Conservation (phyloP, 1,284 basidiomycete genomes). For the Fistulina hepatica region DNA sequence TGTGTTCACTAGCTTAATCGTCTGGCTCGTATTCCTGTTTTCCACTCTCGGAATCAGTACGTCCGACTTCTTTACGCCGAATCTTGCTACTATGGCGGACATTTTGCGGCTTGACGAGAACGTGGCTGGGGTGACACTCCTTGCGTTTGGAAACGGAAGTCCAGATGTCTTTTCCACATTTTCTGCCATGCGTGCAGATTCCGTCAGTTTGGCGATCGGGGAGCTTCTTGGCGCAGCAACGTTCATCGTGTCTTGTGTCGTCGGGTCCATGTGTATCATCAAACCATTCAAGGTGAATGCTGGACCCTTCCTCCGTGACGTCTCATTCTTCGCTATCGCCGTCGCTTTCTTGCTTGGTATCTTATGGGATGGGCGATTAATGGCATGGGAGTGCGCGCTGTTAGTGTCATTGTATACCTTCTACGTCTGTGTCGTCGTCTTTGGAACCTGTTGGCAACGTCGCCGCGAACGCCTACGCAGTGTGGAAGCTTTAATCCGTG, state of each 20-base stretch:
- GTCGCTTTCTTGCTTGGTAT: conserved; percentile 67
- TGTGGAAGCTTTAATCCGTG: conserved; percentile 42
- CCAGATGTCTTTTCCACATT: conserved; percentile 94
- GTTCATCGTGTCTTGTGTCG: conserved; percentile 93
- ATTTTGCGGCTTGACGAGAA: conserved; percentile 80
- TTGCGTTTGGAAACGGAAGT: conserved; percentile 90
- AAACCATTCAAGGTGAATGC: conserved; percentile 81
- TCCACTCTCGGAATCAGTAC: conserved; percentile 86
- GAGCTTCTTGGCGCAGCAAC: conserved; percentile 92
- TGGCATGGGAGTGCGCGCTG: conserved; percentile 59
- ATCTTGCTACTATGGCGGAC: conserved; percentile 77
- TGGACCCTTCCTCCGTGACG: conserved; percentile 82
- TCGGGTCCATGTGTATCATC: conserved; percentile 93
- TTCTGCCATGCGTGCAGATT: conserved; percentile 78
- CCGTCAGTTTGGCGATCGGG: conserved; percentile 86
- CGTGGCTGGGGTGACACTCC: conserved; percentile 85
- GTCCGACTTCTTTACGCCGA: conserved; percentile 93
- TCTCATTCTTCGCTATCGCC: conserved; percentile 84
- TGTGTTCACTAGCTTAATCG: conserved; percentile 47
- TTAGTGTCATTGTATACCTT: conserved; percentile 70
- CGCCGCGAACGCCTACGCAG: conserved; percentile 36
- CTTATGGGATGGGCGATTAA: conserved; percentile 70
- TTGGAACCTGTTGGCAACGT: conserved; percentile 69
- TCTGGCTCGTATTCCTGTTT: conserved; percentile 80
- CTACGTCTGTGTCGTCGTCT: conserved; percentile 73